These are phyloP conservation scores for Phyllostachys edulis DNA, from an alignment of 176 grass and related monocot species.

Conservation along the genomic window DNA sequence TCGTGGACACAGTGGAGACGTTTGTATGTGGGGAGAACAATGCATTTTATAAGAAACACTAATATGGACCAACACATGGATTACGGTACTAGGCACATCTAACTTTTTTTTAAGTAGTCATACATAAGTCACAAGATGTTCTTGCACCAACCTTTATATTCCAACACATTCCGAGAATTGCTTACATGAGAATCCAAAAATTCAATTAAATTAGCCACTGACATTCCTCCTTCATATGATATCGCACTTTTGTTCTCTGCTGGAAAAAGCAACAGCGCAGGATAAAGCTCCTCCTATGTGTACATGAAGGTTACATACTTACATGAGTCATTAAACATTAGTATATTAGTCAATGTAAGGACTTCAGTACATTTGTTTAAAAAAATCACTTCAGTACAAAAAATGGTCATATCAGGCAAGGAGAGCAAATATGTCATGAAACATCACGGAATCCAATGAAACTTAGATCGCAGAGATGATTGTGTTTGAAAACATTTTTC, in stretches of 20 bases:
- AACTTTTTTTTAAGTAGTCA: conserved; percentile 1
- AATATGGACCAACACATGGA: conserved; percentile 5
- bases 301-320: conserved; percentile 14
- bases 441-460: background rate
- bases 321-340: background rate
- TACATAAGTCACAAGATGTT: conserved; percentile 10
- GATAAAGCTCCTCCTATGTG: conserved; percentile 78
- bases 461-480: background rate
- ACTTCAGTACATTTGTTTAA: background rate
- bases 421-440: background rate
- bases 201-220: conserved; percentile 70
- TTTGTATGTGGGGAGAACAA: background rate
- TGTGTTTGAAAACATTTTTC: background rate
- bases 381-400: conserved; percentile 26
- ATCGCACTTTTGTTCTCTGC: conserved; percentile 77
- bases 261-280: conserved; percentile 67
- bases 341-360: conserved; percentile 33
- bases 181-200: conserved; percentile 66
- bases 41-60: background rate
- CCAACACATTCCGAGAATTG: conserved; percentile 55
- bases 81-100: conserved; percentile 9
- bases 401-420: conserved; percentile 19
- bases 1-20: background rate
- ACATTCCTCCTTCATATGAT: conserved; percentile 62
- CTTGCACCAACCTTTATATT: conserved; percentile 55